phyloP scores from a whole-genome alignment of 139 green algal species.

The Pleodorina starrii region DNA sequence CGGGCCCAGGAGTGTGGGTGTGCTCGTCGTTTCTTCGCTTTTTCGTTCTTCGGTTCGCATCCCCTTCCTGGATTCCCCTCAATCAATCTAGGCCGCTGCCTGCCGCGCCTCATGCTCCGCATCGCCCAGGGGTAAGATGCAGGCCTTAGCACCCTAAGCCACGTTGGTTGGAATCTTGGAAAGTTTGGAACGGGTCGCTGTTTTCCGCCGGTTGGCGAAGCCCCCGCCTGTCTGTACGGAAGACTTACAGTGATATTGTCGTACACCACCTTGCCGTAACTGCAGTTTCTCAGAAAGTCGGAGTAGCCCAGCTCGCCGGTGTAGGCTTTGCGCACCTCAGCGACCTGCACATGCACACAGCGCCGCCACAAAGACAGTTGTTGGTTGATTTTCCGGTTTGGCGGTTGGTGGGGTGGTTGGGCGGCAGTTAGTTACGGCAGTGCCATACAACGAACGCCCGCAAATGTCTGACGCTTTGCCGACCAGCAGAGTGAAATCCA shows the following conservation, averaged over 20 bases:
- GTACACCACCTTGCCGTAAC: neutral
- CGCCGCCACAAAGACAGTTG: neutral
- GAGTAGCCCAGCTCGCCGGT: neutral
- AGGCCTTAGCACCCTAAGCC: too few species aligned
- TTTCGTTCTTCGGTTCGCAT: neutral
- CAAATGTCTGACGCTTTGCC: neutral
- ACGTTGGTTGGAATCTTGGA: neutral
- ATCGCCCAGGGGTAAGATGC: too few species aligned
- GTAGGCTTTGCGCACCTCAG: neutral
- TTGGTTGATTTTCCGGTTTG: neutral
- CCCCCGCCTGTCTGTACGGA: too few species aligned
- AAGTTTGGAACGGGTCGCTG: neutral
- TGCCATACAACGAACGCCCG: neutral
- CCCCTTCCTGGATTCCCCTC: neutral
- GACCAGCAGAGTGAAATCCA: neutral
- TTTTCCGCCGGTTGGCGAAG: too few species aligned
- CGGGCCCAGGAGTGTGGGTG: neutral
- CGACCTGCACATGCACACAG: neutral
- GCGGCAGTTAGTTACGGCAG: neutral
- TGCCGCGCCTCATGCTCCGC: too few species aligned
- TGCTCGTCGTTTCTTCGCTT: neutral
- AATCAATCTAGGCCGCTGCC: too few species aligned
- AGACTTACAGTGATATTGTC: neutral
- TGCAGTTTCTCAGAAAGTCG: slow-evolving; percentile 8
- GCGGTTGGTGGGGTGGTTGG: neutral